Evolutionary conservation across 257 asterid species (phyloP), one percentile per base, ranked within the genome.

Genomic region (Linderniella brevidens): DNA sequence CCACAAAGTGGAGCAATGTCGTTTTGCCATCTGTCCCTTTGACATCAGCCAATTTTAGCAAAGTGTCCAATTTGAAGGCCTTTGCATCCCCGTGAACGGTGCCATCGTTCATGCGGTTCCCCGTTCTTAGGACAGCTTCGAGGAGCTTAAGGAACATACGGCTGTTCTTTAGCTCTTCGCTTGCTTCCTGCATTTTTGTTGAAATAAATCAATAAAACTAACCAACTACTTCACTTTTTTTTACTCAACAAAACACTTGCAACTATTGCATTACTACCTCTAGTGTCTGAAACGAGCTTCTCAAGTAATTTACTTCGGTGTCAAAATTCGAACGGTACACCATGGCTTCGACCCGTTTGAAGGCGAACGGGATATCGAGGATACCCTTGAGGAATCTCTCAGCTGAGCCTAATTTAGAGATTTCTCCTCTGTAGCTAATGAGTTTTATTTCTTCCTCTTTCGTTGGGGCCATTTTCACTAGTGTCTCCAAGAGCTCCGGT

Each of bases 391-490:
- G 84, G 63, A 90, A 90, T 37, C 93, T 55, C 77, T 90, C 99
- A 5, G 96, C 99, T 35, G 99, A 64, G 13, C 96, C 99, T 48
- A 85, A 56, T 55, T 64, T 82, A 29, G 88, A 70, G 69, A 52
- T 42, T 35, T 85, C 96, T 29, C 79, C 94, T 46, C 57, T 64
- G 66, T 75, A 82, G 55, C 70, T 74, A 67, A 67, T 79, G 8
- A 90, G 86, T 61, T 85, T 90, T 45, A 85, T 85, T 57, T 90
- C 99, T 72, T 90, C 99, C 74, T 90, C 96, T 62, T 82, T 85
- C 10, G 96, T 90, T 48, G 99, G 99, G 56, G 96, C 94, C 99
- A 90, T 85, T 74, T 82, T 90, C 55, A 79, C 93, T 70, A 90
- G 58, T 16, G 99, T 85, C 74, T 90, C 99, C 74, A 90, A 57